Evolutionary conservation across 768 basidiomycete genomes (phyloP), one percentile per base, ranked within the genome.

Genomic region (Leucocoprinus sp.): DNA sequence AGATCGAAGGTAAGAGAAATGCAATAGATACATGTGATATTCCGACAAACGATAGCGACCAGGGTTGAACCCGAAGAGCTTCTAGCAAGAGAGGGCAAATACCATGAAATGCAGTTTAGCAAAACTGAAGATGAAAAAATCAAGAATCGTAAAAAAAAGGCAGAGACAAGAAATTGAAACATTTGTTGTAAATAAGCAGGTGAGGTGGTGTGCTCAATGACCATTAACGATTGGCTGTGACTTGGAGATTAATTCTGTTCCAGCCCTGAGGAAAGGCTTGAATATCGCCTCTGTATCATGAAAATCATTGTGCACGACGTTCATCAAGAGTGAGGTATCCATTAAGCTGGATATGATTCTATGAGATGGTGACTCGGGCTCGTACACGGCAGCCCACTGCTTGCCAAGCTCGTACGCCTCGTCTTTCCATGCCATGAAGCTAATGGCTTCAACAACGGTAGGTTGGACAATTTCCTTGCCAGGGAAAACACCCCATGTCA

Each of bases 341-440:
- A 96, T 88, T 57, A 91, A 63, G 27, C 80, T 75, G 50, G 71
- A 64, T 60, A 96, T 84, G 50, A 93, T 67, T 56, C 82, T 78
- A 44, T 82, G 78, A 12, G 89, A 80, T 2, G 75, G 70, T 1
- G 90, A 86, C 26, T 75, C 80, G 23, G 79, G 65, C 40, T 91
- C 89, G 59, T 96, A 96, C 43, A 92, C 62, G 52, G 78, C 74
- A 11, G 90, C 87, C 93, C 93, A 97, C 64, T 93, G 90, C 35
- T 75, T 68, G 4, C 93, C 93, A 19, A 96, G 78, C 60, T 93
- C 91, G 54, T 79, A 97, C 7, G 93, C 93, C 61, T 97, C 93
- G 55, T 97, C 93, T 85, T 95, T 95, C 93, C 93, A 96, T 12
- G 93, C 93, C 87, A 95, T 93, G 72, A 96, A 96, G 59, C 91